These are phyloP conservation scores for Passiflora organensis DNA, from an alignment of 345 rosid species.

Conservation along the genomic window DNA sequence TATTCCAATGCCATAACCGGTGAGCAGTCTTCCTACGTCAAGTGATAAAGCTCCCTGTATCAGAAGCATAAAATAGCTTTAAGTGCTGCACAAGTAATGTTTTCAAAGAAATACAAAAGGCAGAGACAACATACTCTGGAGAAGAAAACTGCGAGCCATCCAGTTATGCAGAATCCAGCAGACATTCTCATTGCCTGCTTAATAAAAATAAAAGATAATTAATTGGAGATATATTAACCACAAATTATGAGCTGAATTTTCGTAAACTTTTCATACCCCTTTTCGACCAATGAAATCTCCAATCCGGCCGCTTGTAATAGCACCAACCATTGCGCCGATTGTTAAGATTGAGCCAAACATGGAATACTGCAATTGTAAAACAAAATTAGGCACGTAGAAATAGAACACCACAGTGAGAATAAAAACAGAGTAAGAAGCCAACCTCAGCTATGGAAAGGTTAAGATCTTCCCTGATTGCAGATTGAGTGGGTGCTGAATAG, in stretches of 20 bases:
- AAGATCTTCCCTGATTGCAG: conserved; percentile 79
- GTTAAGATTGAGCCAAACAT: conserved; percentile 91
- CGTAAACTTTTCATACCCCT: conserved; percentile 47
- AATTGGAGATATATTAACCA: background rate
- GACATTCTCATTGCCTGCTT: conserved; percentile 84
- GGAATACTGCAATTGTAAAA: conserved; percentile 56
- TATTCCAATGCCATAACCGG: conserved; percentile 87
- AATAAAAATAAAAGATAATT: background rate
- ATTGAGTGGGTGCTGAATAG: conserved; percentile 88
- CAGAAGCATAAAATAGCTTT: background rate
- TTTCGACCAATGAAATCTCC: conserved; percentile 77
- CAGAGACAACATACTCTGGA: conserved; percentile 36
- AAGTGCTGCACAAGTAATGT: background rate
- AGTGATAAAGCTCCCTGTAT: conserved; percentile 56
- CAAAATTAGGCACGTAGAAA: background rate
- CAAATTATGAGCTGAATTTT: background rate
- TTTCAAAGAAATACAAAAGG: background rate
- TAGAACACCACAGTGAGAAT: too few species aligned
- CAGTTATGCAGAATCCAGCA: conserved; percentile 63
- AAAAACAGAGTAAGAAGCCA: conserved; percentile 7
- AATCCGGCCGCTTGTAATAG: conserved; percentile 66
- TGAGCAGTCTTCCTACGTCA: conserved; percentile 76
- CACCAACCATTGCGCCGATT: conserved; percentile 95
- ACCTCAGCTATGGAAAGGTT: conserved; percentile 68
- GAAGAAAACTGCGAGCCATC: conserved; percentile 80